Conservation (phyloP, 2,329 filamentous ascomycete genomes). For the Fusarium sp. region DNA sequence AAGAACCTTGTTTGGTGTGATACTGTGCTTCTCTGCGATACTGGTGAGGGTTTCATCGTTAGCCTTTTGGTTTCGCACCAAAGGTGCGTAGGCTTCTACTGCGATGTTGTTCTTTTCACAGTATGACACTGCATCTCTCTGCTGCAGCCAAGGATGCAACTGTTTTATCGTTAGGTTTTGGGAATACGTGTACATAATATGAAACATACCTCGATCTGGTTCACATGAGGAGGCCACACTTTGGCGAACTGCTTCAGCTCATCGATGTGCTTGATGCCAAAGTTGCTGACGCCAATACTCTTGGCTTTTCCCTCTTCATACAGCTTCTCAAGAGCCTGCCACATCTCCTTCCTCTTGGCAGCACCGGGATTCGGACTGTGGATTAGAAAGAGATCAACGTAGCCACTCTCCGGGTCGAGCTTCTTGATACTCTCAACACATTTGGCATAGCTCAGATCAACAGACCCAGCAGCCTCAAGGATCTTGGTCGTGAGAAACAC, state of each 20-base stretch:
- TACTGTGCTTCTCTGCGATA: conserved; percentile 69
- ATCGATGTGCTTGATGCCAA: conserved; percentile 74
- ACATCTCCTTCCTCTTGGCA: conserved; percentile 70
- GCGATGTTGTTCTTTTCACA: conserved; percentile 83
- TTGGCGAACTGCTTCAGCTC: conserved; percentile 72
- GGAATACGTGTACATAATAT: neutral
- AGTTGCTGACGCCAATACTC: conserved; percentile 79
- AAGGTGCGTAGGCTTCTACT: conserved; percentile 53
- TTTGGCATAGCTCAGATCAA: conserved; percentile 70
- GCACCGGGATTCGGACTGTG: conserved; percentile 71
- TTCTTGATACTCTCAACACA: conserved; percentile 72
- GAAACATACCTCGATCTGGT: conserved; percentile 73
- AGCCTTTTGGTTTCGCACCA: conserved; percentile 50
- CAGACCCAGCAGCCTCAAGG: conserved; percentile 56
- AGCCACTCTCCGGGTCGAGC: conserved; percentile 66
- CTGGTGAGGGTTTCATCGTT: conserved; percentile 67
- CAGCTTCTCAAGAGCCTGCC: conserved; percentile 73
- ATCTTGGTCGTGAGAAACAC: conserved; percentile 69
- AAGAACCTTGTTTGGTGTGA: conserved; percentile 71
- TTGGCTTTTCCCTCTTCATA: conserved; percentile 69
- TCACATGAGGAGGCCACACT: conserved; percentile 74
- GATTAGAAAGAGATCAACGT: conserved; percentile 77
- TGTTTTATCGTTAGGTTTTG: conserved; percentile 64
- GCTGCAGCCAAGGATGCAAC: conserved; percentile 77
- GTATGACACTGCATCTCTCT: conserved; percentile 51